phyloP scores from a whole-genome alignment of 495 filamentous ascomycete species.

The Daldinia bambusicola region DNA sequence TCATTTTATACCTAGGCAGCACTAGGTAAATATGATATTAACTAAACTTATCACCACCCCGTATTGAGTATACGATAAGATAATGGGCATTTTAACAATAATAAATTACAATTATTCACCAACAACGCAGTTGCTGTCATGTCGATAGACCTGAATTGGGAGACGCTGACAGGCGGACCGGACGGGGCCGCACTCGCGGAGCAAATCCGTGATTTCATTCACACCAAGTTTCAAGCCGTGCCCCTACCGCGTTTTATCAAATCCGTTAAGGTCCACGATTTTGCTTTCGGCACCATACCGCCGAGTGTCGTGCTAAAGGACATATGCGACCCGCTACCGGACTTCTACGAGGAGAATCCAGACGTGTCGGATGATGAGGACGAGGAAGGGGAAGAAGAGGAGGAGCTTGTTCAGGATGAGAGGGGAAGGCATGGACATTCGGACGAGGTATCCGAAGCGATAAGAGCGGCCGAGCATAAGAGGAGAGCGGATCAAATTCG shows the following conservation, averaged over 20 bases:
- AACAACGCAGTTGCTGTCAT: conserved; percentile 57
- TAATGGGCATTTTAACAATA: conserved; percentile 9
- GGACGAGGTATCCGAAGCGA: conserved; percentile 53
- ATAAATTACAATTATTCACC: conserved; percentile 12
- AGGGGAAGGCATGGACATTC: conserved; percentile 15
- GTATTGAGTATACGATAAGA: conserved; percentile 3
- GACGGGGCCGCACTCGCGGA: conserved; percentile 86
- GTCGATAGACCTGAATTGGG: conserved; percentile 98
- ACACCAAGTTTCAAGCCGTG: conserved; percentile 92
- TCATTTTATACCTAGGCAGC: no score
- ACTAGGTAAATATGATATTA: neutral
- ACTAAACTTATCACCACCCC: neutral
- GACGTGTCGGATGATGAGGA: conserved; percentile 59
- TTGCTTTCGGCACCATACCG: conserved; percentile 85
- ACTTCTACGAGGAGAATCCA: conserved; percentile 93
- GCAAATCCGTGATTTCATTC: conserved; percentile 89
- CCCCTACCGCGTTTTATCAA: conserved; percentile 94
- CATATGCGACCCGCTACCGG: conserved; percentile 91
- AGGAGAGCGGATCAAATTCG: conserved; percentile 51
- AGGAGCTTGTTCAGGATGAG: conserved; percentile 41
- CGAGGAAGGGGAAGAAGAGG: conserved; percentile 51
- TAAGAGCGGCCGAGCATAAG: conserved; percentile 57
- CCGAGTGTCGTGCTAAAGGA: conserved; percentile 94
- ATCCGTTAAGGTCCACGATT: conserved; percentile 91
- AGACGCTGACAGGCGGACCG: conserved; percentile 85